A percentile compares a stretch with the other conserved stretches of the same genome.
Conservation (phyloP, 1,139 yeast species). For the Geotrichum fermentans region DNA sequence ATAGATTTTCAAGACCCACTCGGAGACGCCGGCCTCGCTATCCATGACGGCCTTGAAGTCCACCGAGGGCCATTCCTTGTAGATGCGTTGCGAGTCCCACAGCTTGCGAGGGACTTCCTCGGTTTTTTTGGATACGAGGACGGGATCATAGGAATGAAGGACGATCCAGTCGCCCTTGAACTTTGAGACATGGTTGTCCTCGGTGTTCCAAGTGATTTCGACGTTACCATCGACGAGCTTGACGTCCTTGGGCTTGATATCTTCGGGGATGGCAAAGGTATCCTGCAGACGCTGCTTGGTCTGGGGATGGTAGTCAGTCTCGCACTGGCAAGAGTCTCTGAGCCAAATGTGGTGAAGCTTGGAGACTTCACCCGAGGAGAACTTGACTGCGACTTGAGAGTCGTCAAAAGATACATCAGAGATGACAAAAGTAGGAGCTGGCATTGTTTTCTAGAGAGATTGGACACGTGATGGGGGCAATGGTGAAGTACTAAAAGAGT, state of each 20-base stretch:
- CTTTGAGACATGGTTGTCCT: constrained; percentile 47
- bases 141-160: constrained; percentile 57
- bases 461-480: neutral
- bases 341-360: constrained; percentile 57
- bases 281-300: constrained; percentile 64
- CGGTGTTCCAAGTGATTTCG: constrained; percentile 43
- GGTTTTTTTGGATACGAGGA: constrained; percentile 38
- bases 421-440: constrained; percentile 3
- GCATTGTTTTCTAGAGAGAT: constrained; percentile 3
- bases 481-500: neutral
- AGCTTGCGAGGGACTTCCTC: constrained; percentile 29
- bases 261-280: constrained; percentile 50
- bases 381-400: constrained; percentile 31
- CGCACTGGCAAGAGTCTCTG: constrained; percentile 65
- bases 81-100: constrained; percentile 52
- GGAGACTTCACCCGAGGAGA: constrained; percentile 35
- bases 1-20: constrained; percentile 58
- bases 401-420: constrained; percentile 25
- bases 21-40: constrained; percentile 42
- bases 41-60: constrained; percentile 48
- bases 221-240: constrained; percentile 28
- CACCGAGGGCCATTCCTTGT: constrained; percentile 48
- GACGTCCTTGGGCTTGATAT: constrained; percentile 41
- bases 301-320: constrained; percentile 51
- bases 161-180: constrained; percentile 52